Evolutionary conservation across 2,329 filamentous ascomycete species (phyloP).

Genomic region (Ophiosphaerella korrae): DNA sequence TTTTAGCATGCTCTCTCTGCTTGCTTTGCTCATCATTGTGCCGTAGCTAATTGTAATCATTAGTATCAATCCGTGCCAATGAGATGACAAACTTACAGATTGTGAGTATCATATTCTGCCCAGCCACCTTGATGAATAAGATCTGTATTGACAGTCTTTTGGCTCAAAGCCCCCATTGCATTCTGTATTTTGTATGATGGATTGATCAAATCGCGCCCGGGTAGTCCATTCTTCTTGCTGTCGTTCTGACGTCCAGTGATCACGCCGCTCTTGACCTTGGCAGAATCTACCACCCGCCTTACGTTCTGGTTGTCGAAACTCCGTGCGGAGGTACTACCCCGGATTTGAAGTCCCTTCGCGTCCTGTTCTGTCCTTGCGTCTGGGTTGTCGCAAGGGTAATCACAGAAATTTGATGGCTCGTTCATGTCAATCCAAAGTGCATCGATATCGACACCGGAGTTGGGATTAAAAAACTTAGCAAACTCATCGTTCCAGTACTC

Average conservation of each 20-base stretch:
- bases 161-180: constrained; percentile 50
- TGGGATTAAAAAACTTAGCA: constrained; percentile 65
- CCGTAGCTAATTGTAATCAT: constrained; percentile 57
- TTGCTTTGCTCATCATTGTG: constrained; percentile 72
- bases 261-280: not conserved
- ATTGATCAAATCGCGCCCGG: constrained; percentile 65
- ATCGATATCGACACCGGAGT: constrained; percentile 73
- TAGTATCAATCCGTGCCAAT: constrained; percentile 60
- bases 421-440: constrained; percentile 56
- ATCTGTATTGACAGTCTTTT: constrained; percentile 66
- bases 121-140: constrained; percentile 70
- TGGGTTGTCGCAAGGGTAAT: constrained; percentile 54
- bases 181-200: constrained; percentile 72
- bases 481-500: constrained; percentile 74
- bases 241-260: constrained; percentile 10
- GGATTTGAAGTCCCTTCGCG: not conserved
- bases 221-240: constrained; percentile 60
- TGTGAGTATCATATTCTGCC: constrained; percentile 75
- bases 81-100: constrained; percentile 65
- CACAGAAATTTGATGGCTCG: constrained; percentile 42
- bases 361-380: constrained; percentile 33
- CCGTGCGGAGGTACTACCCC: not conserved
- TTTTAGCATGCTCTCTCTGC: constrained; percentile 69
- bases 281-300: not conserved
- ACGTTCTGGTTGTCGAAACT: not conserved